These are phyloP conservation scores for Wickerhamomyces strasburgensis DNA, from an alignment of 805 yeast genomes.

Conservation along the genomic window DNA sequence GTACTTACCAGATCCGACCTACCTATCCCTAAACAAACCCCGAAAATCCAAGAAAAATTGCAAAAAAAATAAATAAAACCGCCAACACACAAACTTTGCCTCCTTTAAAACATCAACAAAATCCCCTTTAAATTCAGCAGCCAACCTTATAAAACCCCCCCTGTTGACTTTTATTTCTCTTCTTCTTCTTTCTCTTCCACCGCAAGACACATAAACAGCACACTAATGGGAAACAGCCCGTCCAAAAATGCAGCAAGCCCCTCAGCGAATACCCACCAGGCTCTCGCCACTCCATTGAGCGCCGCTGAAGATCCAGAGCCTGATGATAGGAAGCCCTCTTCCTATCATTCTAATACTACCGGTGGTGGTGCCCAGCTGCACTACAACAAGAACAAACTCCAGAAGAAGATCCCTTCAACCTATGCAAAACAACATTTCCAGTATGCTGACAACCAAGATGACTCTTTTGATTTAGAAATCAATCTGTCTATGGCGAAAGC, in stretches of 20 bases:
- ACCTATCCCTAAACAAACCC: too few relatives aligned
- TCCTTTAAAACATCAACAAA: too few relatives aligned
- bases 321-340: conserved; percentile 43
- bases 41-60: too few relatives aligned
- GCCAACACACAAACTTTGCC: too few relatives aligned
- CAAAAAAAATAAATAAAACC: too few relatives aligned
- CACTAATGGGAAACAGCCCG: conserved; percentile 61
- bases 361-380: conserved; percentile 13
- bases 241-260: conserved; percentile 33
- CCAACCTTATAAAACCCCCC: too few relatives aligned
- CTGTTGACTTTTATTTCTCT: too few relatives aligned
- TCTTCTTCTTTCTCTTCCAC: not conserved
- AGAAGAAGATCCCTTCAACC: conserved; percentile 11
- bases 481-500: conserved; percentile 32
- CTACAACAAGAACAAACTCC: conserved; percentile 19
- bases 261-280: conserved; percentile 22
- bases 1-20: too few relatives aligned
- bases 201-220: not conserved
- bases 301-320: conserved; percentile 38
- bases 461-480: conserved; percentile 28
- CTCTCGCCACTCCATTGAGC: conserved; percentile 27
- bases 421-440: conserved; percentile 11
- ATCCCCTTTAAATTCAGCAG: too few relatives aligned
- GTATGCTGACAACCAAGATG: conserved; percentile 11
- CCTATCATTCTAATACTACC: conserved; percentile 25